Evolutionary conservation across 371 early-diverging fungal species (phyloP), one percentile per base, ranked within the genome.

Genomic region (Thermomucor indicae-seudaticae): DNA sequence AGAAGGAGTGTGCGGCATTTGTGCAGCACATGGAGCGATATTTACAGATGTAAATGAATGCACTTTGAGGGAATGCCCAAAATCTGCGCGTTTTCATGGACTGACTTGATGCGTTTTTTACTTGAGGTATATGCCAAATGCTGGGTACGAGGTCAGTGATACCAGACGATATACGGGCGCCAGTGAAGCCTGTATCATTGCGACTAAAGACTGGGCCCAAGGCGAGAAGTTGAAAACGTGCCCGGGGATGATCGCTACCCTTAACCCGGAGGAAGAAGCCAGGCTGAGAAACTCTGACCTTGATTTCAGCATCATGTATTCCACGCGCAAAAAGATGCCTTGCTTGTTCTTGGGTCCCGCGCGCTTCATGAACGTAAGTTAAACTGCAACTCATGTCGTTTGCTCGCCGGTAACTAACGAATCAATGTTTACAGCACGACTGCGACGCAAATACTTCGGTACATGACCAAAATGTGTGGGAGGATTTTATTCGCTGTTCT

Each of bases 341-440:
- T 90, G 90, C 45, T 61, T 95, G 25, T 89, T 95, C 46, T 70
- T 93, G n/a, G 97, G 97, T 7, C 97, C 97, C 20, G 97, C 92
- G 1, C 81, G 97, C 6, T 95, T 96, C 65, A 89, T 91, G 19
- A 96, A 97, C 57, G 76, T 77, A 72, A 53, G 67, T 40, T 40
- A 7, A 12, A 27, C 38, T 22, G 27, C 20, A 14, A 23, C 27
- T 37, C 4, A 7, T 19, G 11, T 37, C 39, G 38, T 38, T 49
- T 45, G 14, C 20, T 38, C 11, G n/a, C 10, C 28, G 14, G 16
- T 32, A 23, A 27, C 11, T 24, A 38, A n/a, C 44, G 43, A 35
- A 44, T 12, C 28, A 34, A 29, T 42, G n/a, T 51, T 40, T 41
- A 28, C 62, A 79, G 80, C 97, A 97, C 65, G 96, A 97, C 61